Percentiles rank a stretch among this genome's conserved stretches.
Conservation (phyloP, 805 yeast species). For the Grigorovia yakushimaensis region DNA sequence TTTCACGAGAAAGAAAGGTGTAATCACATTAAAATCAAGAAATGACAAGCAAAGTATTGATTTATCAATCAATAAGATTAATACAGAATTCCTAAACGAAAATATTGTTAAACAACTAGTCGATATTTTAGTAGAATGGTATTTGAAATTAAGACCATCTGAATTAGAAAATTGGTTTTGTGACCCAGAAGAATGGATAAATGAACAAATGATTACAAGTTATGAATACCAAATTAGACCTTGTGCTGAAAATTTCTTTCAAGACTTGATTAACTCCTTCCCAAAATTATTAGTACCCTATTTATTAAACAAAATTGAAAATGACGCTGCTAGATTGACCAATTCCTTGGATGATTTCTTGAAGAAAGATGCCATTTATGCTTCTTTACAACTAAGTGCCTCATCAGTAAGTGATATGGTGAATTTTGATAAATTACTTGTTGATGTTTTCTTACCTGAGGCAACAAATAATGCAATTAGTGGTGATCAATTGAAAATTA, state of each 20-base stretch:
- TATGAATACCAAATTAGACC: constrained; percentile 82
- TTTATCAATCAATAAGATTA: constrained; percentile 43
- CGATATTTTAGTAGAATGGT: constrained; percentile 61
- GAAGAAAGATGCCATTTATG: constrained; percentile 66
- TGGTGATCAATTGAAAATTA: constrained; percentile 45
- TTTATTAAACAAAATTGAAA: constrained; percentile 48
- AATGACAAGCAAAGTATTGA: constrained; percentile 57
- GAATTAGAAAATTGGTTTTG: constrained; percentile 75
- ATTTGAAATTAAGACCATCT: constrained; percentile 58
- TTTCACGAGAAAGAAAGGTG: constrained; percentile 56
- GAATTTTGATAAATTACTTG: constrained; percentile 57
- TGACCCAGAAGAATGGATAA: constrained; percentile 91
- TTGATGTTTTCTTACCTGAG: constrained; percentile 58
- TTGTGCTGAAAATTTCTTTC: constrained; percentile 79
- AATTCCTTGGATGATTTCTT: constrained; percentile 40
- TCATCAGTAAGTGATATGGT: constrained; percentile 53
- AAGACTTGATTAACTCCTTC: constrained; percentile 58
- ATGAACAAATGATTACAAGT: constrained; percentile 63
- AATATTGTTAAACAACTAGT: constrained; percentile 48
- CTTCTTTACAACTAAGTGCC: constrained; percentile 75
- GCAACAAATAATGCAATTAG: constrained; percentile 29
- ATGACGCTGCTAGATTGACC: constrained; percentile 28
- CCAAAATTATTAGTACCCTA: constrained; percentile 45
- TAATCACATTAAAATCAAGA: constrained; percentile 53
- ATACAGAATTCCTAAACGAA: constrained; percentile 48